Evolutionary conservation across 306 rosid genomes (phyloP), one percentile per base, ranked within the genome.

Genomic region (Begonia loranthoides): DNA sequence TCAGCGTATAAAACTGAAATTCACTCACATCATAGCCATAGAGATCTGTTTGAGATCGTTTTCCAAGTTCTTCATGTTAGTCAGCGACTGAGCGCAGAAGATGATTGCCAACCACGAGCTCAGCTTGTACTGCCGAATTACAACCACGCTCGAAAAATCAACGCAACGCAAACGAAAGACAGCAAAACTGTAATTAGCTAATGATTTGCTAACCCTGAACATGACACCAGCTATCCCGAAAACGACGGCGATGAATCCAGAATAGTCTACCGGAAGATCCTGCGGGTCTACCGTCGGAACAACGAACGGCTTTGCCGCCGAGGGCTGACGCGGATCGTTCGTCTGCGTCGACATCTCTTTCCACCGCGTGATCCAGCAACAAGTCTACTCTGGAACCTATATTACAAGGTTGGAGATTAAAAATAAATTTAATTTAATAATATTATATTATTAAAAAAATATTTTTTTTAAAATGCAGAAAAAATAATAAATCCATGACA

Each of bases 61-160:
- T 36, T 92, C 99, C 7, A 78, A 10, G 67, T 77, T 92, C 80
- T 76, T 79, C 99, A 92, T 76, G 68, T 86, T 92, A 46, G 66
- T 78, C 13, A 86, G 69, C 46, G 99, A 86, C 73, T 92, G 96
- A 3, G 99, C 99, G 41, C 96, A 86, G 77, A 83, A 92, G 41
- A 92, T 80, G 54, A 92, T 84, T 51, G 99, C 99, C 11, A 92
- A 45, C 99, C 99, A 92, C n/a, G 99, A 92, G 73, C 99, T 38
- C 21, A 86, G 60, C 78, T 92, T 92, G 76, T 92, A 92, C 99
- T 85, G 80, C 66, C 55, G 47, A 47, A 54, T 51, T 52, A 15
- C 17, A 24, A 12, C 47, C 47, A 43, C 13, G 39, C 51, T 2
- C 2, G 36, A 28, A 4, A 28, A 28, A 28, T 28, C 36, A 9